Conservation (phyloP, 305 asterid species). For the Rubia tinctorum region DNA sequence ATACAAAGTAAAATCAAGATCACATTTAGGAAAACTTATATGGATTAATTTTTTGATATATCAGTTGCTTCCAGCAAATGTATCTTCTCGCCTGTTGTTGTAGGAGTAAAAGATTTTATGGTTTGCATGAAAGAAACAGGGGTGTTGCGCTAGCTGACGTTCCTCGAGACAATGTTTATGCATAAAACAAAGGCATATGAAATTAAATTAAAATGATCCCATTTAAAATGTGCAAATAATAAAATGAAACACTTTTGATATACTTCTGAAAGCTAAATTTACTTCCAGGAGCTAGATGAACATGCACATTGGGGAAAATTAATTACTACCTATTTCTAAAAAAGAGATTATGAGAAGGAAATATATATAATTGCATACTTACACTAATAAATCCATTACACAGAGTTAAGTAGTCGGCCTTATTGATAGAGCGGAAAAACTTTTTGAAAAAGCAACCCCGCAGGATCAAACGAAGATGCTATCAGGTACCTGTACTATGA, state of each 20-base stretch:
- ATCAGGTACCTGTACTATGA: no score
- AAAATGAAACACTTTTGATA: slow-evolving; percentile 31
- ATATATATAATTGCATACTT: slow-evolving; percentile 26
- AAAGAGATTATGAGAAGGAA: no score
- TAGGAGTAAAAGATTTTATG: slow-evolving; percentile 88
- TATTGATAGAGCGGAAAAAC: slow-evolving; percentile 78
- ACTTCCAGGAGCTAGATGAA: slow-evolving; percentile 78
- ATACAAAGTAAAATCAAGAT: neutral
- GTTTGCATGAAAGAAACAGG: slow-evolving; percentile 97
- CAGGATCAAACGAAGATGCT: slow-evolving; percentile 3
- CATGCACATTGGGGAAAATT: slow-evolving; percentile 30
- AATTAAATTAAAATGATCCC: no score
- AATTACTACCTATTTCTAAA: no score
- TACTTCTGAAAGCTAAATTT: slow-evolving; percentile 72
- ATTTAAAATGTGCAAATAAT: no score
- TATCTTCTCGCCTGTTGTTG: slow-evolving; percentile 76
- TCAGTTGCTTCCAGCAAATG: no score
- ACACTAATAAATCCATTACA: slow-evolving; percentile 91
- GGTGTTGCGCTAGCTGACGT: slow-evolving; percentile 71
- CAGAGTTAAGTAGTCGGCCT: slow-evolving; percentile 82
- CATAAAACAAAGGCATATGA: slow-evolving; percentile 7
- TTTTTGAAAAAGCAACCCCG: slow-evolving; percentile 95
- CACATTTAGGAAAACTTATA: slow-evolving; percentile 28
- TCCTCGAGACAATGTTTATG: slow-evolving; percentile 59
- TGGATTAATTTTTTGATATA: neutral